Evolutionary conservation across 2,329 filamentous ascomycete species (phyloP), one percentile per base, ranked within the genome.

Genomic region (Lasiodiplodia gonubiensis): DNA sequence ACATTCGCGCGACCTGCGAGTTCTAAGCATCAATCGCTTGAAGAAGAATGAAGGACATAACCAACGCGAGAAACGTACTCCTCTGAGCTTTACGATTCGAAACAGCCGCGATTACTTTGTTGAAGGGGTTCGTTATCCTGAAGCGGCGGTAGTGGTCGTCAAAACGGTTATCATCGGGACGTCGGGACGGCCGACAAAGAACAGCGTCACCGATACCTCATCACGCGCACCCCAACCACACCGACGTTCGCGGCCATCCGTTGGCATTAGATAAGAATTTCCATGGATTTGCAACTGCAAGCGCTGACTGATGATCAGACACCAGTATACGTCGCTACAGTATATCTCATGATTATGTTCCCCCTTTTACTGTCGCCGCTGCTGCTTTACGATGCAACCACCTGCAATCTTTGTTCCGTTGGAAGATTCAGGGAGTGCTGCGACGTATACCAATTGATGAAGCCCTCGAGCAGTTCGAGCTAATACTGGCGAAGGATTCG

Each of bases 151-250:
- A 16, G 25, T 48, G 55, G 55, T 46, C 39, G 55, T n/a, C 23
- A 25, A 57, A 46, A 46, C 55, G 59, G 42, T 52, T 63, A 63
- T 63, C 21, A n/a, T 52, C 59, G 59, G 59, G 16, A 25, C 11
- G 39, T 51, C 59, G 59, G 59, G 7, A 35, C 5, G 27, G 27
- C 59, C 59, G 59, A 63, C 59, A 51, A 11, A 37, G 53, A 21
- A 37, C 30, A 21, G 18, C 21, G 59, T 63, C 59, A 63, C 59
- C 59, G 59, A 21, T 23, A n/a, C 49, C 33, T 63, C 57, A 63
- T 63, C 59, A 63, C 25, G 59, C 39, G 59, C 42, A 49, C 59
- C 25, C 7, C 10, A n/a, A 11, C 16, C 25, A 49, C 42, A 37
- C 42, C 46, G 59, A 48, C 49, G n/a, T 48, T 30, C 30, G 25